Base-by-base conservation (phyloP, 163 green algal genomes). In the Chlamydomonas reinhardtii region DNA sequence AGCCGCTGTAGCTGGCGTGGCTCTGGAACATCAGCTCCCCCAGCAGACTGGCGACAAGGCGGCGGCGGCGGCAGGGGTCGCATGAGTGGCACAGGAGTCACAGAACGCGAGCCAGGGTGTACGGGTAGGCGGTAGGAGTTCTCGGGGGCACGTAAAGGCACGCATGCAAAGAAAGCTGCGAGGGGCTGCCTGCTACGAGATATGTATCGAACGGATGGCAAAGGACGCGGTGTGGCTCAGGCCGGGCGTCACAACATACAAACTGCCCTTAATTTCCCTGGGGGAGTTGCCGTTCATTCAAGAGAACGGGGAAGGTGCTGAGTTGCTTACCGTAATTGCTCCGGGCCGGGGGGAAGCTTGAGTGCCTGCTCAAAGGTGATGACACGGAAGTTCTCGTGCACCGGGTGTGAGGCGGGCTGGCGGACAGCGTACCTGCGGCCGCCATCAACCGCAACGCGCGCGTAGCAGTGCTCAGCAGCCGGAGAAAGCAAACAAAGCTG, bases 11-110 rank as follows among this genome's bases (percentile, higher is more conserved):
- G 83, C 90, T 95, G 64, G 83, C 92, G 85, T 99, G 97, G 34
- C 89, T 95, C 89, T 96, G 93, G 25, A 93, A 93, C 97, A 99
- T 99, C 20, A 99, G 92, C 89, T 99, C 96, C 2, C 97, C 97
- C 32, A 99, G 91, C 69, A 94, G 83, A 76, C 88, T 90, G 85
- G 56, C 74, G 29, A 34, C 56, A 27, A 15, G 79, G 34, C 35
- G 39, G 69, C 39, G 37, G 27, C 43, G 20, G 39, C 81, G 66
- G 16, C 29, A 65, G 27, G 29, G 62, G 19, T 48, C 5, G 8
- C 39, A 48, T 48, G 39, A 48, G 8, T 48, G 39, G 39, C 8
- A 48, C 39, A 48, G 39, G 8, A 5, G 5, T 14, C 39, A 48
- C 8, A 48, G 39, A n/a, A n/a, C n/a, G n/a, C 39, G 39, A 48